Evolutionary conservation across 495 filamentous ascomycete species (phyloP).

Genomic region (Aspergillus ellipticus): DNA sequence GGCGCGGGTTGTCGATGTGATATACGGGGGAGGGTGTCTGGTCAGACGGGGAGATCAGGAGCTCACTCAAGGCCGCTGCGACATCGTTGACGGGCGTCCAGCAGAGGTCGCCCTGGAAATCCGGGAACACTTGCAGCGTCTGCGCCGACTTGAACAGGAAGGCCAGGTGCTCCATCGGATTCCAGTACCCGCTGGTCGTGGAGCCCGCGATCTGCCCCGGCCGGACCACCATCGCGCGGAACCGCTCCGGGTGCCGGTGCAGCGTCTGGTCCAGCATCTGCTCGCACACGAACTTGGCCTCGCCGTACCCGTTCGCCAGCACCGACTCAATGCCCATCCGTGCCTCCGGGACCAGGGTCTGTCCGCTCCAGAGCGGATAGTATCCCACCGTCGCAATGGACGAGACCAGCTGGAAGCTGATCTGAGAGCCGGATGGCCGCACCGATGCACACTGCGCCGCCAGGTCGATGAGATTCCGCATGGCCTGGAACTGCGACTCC

Average conservation of each 20-base stretch:
- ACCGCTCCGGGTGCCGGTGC: neutral
- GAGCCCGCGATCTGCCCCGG: neutral
- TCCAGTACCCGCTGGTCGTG: neutral
- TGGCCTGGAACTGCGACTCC: constrained; percentile 44
- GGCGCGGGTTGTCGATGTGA: constrained; percentile 54
- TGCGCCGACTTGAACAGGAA: neutral
- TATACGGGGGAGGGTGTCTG: constrained; percentile 30
- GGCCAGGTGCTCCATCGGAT: neutral
- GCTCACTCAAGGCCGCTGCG: neutral
- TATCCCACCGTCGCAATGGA: constrained; percentile 49
- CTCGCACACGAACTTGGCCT: constrained; percentile 5
- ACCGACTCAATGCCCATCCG: neutral
- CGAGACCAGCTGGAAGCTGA: constrained; percentile 51
- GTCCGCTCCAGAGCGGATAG: neutral
- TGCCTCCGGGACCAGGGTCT: neutral
- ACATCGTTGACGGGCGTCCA: neutral
- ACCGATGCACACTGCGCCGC: no score
- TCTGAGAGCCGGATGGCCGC: constrained; percentile 16
- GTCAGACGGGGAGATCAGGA: neutral
- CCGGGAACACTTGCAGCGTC: neutral
- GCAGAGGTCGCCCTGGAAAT: neutral
- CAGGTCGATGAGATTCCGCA: constrained; percentile 47
- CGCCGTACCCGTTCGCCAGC: neutral
- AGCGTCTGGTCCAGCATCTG: neutral
- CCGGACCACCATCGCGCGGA: neutral